Evolutionary conservation across 176 grass and related monocot genomes (phyloP).

Genomic region (Alopecurus myosuroides): DNA sequence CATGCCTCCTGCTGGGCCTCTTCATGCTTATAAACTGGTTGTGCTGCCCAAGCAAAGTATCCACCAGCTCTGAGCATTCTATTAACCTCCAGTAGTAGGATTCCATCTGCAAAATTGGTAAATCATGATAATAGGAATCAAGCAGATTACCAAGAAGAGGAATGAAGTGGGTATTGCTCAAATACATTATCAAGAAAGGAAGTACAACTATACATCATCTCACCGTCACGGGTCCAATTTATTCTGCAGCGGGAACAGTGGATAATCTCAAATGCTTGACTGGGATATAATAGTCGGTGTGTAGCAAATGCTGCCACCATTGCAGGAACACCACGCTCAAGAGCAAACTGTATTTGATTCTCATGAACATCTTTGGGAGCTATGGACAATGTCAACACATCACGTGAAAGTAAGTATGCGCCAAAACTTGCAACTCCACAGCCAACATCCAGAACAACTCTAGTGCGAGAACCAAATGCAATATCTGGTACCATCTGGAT

Average conservation of each 20-base stretch:
- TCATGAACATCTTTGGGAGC: constrained; percentile 98
- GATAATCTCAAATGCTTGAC: constrained; percentile 88
- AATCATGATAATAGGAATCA: not conserved
- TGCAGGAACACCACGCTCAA: constrained; percentile 92
- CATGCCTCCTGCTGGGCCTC: constrained; percentile 76
- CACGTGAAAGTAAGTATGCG: constrained; percentile 82
- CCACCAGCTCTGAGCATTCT: constrained; percentile 94
- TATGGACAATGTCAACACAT: constrained; percentile 87
- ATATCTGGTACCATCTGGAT: constrained; percentile 92
- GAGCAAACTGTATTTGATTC: constrained; percentile 99
- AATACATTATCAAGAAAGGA: not conserved
- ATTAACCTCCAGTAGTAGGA: constrained; percentile 93
- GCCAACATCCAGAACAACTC: constrained; percentile 88
- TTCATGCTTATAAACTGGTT: constrained; percentile 99
- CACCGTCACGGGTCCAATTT: constrained; percentile 97
- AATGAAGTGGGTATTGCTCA: not conserved
- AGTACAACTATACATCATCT: not conserved
- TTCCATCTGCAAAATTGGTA: constrained; percentile 66
- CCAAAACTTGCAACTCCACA: constrained; percentile 96
- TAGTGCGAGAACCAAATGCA: constrained; percentile 74
- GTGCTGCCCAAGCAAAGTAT: constrained; percentile 94
- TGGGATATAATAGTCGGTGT: constrained; percentile 66
- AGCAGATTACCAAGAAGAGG: not conserved
- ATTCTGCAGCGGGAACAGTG: constrained; percentile 95
- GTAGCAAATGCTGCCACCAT: constrained; percentile 83